These are phyloP conservation scores for Xenosphaeropsis pyriputrescens DNA, from an alignment of 2,329 filamentous ascomycete genomes.

Conservation along the genomic window DNA sequence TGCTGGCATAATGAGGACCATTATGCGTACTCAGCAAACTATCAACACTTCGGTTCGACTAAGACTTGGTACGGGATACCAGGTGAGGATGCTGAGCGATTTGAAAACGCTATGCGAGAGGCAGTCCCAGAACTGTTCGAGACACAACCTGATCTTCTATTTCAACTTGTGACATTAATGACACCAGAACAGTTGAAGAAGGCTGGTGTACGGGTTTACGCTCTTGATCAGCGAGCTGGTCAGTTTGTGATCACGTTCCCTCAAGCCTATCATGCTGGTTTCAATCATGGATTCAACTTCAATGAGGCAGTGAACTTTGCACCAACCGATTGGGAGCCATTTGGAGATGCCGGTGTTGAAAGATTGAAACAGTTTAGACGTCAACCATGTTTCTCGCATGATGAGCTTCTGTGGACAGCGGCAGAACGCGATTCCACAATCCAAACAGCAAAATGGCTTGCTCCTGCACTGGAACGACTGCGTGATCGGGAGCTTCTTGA, in stretches of 20 bases:
- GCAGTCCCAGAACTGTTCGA: constrained; percentile 95
- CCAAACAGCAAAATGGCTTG: constrained; percentile 88
- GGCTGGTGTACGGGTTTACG: constrained; percentile 84
- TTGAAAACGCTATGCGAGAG: constrained; percentile 88
- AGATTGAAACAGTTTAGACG: constrained; percentile 75
- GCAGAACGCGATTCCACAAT: constrained; percentile 69
- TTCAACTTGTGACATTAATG: constrained; percentile 91
- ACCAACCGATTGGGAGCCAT: constrained; percentile 88
- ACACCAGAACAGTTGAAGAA: constrained; percentile 88
- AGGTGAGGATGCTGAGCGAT: constrained; percentile 82
- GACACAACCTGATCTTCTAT: constrained; percentile 88
- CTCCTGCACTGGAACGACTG: constrained; percentile 71
- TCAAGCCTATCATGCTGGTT: constrained; percentile 92
- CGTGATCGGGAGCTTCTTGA: constrained; percentile 56
- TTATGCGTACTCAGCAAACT: constrained; percentile 94
- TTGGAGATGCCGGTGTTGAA: constrained; percentile 73
- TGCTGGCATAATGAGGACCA: constrained; percentile 99
- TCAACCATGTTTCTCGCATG: constrained; percentile 94
- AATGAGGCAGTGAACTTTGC: constrained; percentile 99
- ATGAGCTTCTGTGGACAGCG: constrained; percentile 85
- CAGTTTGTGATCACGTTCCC: constrained; percentile 96
- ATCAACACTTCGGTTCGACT: constrained; percentile 94
- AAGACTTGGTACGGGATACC: constrained; percentile 99
- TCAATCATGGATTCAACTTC: constrained; percentile 98
- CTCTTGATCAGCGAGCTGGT: constrained; percentile 87